Base-by-base conservation (phyloP, 2,329 filamentous ascomycete genomes). In the Penicillium sp. region DNA sequence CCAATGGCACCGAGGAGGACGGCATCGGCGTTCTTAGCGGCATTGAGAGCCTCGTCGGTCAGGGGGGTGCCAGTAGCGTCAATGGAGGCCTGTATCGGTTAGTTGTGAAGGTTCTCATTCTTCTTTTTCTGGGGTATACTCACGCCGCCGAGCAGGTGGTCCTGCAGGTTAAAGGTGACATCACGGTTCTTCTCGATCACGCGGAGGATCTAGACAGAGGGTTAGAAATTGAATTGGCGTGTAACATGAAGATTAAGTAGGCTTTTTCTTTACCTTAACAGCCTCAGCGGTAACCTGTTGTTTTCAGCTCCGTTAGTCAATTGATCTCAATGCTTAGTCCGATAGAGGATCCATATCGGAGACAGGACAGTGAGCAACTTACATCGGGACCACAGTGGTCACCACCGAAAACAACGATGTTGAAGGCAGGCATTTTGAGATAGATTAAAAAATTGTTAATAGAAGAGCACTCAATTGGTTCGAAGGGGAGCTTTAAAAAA, bases 1-100 rank as follows among this genome's bases (percentile, higher is more conserved):
- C 93, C 93, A 70, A 98, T 96, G 67, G 93, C 92, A 66, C 93
- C 93, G 54, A 98, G 87, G 58, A 98, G 87, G 59, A 98, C 89
- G 39, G 93, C 93, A 76, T 96, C 90, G 62, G 93, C 92, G 51
- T 84, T 81, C 77, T 96, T 93, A 65, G 92, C 92, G 35, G 92
- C 92, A 14, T 80, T 80, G 67, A 98, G 89, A 61, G 92, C 91
- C 69, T 89, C 86, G 67, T 95, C 88, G 53, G 92, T 96, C 60
- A 98, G 81, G 29, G 93, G 88, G 29, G 80, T 84, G 67, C 91
- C 91, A 70, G 87, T 86, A 19, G 87, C 87, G 71, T 97, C 88
- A 77, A 98, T 97, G 48, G 93, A 97, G 75, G 87, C 89, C 92
- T 96, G 26, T 16, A 49, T 60, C 7, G 6, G 43, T 62, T 43